A percentile compares a stretch with the other conserved stretches of the same genome.
These are phyloP conservation scores for Boletus rubroflammeus DNA, from an alignment of 768 basidiomycete species.

Conservation along the genomic window DNA sequence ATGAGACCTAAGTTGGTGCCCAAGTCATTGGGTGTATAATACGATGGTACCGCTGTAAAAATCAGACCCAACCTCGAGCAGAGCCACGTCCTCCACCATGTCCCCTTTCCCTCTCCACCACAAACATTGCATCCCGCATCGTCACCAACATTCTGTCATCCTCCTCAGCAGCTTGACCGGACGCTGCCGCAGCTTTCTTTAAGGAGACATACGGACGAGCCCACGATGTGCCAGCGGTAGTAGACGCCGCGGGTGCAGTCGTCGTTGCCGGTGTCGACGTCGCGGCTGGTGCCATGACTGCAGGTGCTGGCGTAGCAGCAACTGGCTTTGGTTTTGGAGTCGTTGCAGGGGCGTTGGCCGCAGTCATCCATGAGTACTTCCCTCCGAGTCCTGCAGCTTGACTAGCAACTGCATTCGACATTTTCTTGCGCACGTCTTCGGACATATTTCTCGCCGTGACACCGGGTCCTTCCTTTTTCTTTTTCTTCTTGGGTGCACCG, in stretches of 20 bases:
- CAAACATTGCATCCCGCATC: slow-evolving; percentile 81
- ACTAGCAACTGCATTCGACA: slow-evolving; percentile 86
- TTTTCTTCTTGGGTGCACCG: slow-evolving; percentile 68
- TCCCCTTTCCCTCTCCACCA: slow-evolving; percentile 76
- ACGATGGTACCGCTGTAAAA: neutral
- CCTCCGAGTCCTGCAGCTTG: slow-evolving; percentile 83
- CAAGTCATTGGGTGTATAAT: neutral
- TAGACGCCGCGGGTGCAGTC: slow-evolving; percentile 30
- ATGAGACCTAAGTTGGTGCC: neutral
- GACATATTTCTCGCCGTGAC: slow-evolving; percentile 87
- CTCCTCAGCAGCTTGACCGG: slow-evolving; percentile 46
- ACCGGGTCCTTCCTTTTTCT: slow-evolving; percentile 80
- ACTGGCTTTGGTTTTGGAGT: slow-evolving; percentile 37
- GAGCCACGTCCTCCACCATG: slow-evolving; percentile 80
- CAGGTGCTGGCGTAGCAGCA: slow-evolving; percentile 32
- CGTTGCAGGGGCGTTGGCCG: slow-evolving; percentile 46
- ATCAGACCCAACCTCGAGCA: slow-evolving; percentile 62
- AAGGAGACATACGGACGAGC: slow-evolving; percentile 60
- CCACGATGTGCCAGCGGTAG: slow-evolving; percentile 41
- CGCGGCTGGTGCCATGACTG: slow-evolving; percentile 22
- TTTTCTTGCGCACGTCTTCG: slow-evolving; percentile 87
- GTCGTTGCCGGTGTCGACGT: slow-evolving; percentile 31
- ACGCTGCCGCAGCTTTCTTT: slow-evolving; percentile 38
- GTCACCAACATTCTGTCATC: slow-evolving; percentile 60
- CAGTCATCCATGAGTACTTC: slow-evolving; percentile 87